Base-by-base conservation (phyloP, 2,329 filamentous ascomycete genomes). In the Cladosporium sp. region DNA sequence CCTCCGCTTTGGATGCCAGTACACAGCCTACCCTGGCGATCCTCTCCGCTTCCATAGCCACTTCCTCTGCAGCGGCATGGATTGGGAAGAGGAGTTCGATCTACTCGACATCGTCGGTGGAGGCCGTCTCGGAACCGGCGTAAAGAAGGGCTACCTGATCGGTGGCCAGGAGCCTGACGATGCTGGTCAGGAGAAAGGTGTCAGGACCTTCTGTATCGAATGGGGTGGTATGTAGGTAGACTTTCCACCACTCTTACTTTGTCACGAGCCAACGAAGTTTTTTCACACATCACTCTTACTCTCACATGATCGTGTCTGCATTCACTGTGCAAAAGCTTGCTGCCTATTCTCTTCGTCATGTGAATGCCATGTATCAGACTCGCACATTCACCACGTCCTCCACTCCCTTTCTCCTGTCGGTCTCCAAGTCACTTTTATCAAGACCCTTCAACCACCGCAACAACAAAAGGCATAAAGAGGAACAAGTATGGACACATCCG, bases 1-100 rank as follows among this genome's bases (percentile, higher is more conserved):
- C 8, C 78, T 98, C 49, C 87, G 93, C 22, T 98, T 98, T 64
- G 93, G 93, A 22, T 95, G 91, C 62, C 84, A 93, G 64, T 96
- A 95, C 71, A 89, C 90, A 61, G 89, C 95, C 4, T 98, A 98
- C 63, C 93, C 93, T 0, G 93, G 93, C 43, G 93, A 98, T 67
- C 90, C 93, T 1, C 76, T 98, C 48, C 85, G 93, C 9, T 98
- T 95, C 68, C 93, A 98, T 70, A 93, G 89, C 43, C 93, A 98
- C 69, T 97, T 95, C 68, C 79, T 95, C 62, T 88, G 86, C 7
- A 86, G 85, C n/a, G 83, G 87, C 32, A 82, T 87, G 61, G 83
- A 77, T n/a, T 97, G 90, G 89, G 84, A 96, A 56, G 82, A 95
- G 63, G 83, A 90, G 61, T 85, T 98, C 53, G 80, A 87, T 35